Conservation (phyloP, 1,284 basidiomycete species). For the Fomes fomentarius region DNA sequence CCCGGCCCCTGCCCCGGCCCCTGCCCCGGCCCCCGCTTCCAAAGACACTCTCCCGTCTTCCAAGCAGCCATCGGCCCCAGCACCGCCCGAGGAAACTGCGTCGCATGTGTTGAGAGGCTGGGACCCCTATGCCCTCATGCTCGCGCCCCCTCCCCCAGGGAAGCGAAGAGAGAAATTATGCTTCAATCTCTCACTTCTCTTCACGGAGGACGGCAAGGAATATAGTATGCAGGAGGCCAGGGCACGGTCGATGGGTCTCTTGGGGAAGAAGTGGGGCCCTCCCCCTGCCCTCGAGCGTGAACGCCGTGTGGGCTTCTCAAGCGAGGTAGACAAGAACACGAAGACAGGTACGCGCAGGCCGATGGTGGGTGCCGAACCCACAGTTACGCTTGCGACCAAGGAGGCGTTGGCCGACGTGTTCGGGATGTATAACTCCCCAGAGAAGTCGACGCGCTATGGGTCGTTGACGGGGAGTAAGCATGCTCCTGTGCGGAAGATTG, state of each 20-base stretch:
- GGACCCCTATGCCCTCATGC: slow-evolving; percentile 67
- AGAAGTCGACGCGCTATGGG: slow-evolving; percentile 63
- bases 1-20: too few relatives aligned
- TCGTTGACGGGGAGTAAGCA: slow-evolving; percentile 64
- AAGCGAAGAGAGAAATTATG: slow-evolving; percentile 71
- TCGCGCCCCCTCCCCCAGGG: slow-evolving; percentile 64
- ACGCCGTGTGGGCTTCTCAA: slow-evolving; percentile 53
- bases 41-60: too few relatives aligned
- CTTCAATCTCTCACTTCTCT: slow-evolving; percentile 69
- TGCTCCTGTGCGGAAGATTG: slow-evolving; percentile 67
- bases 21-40: neutral
- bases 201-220: slow-evolving; percentile 67
- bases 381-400: slow-evolving; percentile 86
- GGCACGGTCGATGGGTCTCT: slow-evolving; percentile 74
- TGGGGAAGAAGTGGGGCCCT: slow-evolving; percentile 80
- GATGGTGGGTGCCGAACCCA: slow-evolving; percentile 46
- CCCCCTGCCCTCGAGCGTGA: slow-evolving; percentile 54
- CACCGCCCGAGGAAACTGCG: too few relatives aligned
- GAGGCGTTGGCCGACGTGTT: slow-evolving; percentile 93
- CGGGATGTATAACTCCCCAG: slow-evolving; percentile 90
- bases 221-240: slow-evolving; percentile 78
- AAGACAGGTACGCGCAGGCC: slow-evolving; percentile 31
- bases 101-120: slow-evolving; percentile 12
- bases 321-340: slow-evolving; percentile 49
- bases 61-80: too few relatives aligned